Conservation (phyloP, 495 filamentous ascomycete species). For the Penicillium crystallinum region DNA sequence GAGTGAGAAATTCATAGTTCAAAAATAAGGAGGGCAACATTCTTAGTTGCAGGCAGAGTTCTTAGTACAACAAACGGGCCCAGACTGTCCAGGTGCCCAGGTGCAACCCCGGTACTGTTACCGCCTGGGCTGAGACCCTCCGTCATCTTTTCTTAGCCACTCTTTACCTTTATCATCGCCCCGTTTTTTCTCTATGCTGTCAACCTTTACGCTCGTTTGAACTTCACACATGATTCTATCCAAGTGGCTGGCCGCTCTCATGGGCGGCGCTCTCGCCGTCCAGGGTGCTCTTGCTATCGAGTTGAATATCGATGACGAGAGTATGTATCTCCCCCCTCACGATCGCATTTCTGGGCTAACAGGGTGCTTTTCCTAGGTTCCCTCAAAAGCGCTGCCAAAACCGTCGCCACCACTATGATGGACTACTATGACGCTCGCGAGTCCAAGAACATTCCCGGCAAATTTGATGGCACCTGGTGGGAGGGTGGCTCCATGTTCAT, state of each 20-base stretch:
- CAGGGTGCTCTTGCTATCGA: constrained; percentile 28
- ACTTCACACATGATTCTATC: constrained; percentile 19
- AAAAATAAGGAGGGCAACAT: background rate
- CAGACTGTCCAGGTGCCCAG: too few species aligned
- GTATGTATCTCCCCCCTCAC: constrained; percentile 16
- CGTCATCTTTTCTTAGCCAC: background rate
- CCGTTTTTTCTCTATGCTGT: constrained; percentile 3
- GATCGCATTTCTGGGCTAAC: background rate
- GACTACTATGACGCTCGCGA: constrained; percentile 59
- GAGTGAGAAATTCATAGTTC: background rate
- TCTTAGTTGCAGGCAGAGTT: constrained; percentile 8
- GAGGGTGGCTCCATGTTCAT: constrained; percentile 72
- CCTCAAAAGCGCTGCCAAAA: constrained; percentile 56
- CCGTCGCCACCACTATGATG: constrained; percentile 60
- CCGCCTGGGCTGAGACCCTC: constrained; percentile 2
- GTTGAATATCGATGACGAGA: constrained; percentile 29
- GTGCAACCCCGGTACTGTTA: constrained; percentile 5
- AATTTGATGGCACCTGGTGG: constrained; percentile 68
- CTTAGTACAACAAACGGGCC: too few species aligned
- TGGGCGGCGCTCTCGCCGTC: constrained; percentile 26
- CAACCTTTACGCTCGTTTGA: constrained; percentile 12
- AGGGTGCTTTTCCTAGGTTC: constrained; percentile 36
- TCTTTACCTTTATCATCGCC: background rate
- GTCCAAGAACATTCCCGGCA: constrained; percentile 57
- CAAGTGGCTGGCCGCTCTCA: constrained; percentile 19